Percentiles rank a stretch among this genome's conserved stretches.
Evolutionary conservation across 1,284 basidiomycete species (phyloP).

Genomic region (Sutorius eximius): DNA sequence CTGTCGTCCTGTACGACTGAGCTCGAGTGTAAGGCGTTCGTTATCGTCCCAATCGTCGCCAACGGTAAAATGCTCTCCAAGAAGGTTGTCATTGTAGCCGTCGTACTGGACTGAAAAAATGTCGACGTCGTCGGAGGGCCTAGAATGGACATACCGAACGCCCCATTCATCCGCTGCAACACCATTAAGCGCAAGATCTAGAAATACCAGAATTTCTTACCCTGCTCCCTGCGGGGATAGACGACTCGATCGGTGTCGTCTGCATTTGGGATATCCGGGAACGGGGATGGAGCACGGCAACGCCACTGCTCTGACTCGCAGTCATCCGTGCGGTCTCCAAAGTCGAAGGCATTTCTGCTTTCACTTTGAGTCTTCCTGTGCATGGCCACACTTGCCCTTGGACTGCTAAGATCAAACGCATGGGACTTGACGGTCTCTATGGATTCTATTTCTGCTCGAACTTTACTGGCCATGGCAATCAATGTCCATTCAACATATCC

Average conservation of each 20-base stretch:
- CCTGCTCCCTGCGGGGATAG: conserved; percentile 29
- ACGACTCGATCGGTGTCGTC: conserved; percentile 30
- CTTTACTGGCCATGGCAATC: conserved; percentile 18
- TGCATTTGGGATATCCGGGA: conserved; percentile 4
- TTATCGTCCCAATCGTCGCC: conserved; percentile 29
- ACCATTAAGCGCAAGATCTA: conserved; percentile 9
- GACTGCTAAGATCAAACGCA: background rate
- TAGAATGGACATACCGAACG: conserved; percentile 18
- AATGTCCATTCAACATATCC: conserved; percentile 33
- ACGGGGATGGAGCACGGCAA: conserved; percentile 27
- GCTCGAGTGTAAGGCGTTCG: conserved; percentile 23
- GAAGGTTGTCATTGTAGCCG: conserved; percentile 26
- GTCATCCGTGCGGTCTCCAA: conserved; percentile 25
- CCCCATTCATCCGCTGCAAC: conserved; percentile 34
- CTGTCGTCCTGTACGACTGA: conserved; percentile 10
- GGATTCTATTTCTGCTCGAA: conserved; percentile 24
- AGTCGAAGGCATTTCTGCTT: conserved; percentile 31
- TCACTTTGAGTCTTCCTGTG: conserved; percentile 29
- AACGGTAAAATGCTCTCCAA: conserved; percentile 25
- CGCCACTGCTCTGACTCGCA: conserved; percentile 10
- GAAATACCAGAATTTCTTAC: conserved; percentile 11
- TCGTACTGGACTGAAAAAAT: conserved; percentile 29
- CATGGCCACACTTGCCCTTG: background rate
- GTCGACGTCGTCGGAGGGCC: conserved; percentile 16
- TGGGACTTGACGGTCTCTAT: conserved; percentile 3